Evolutionary conservation across 2,329 filamentous ascomycete species (phyloP), one percentile per base, ranked within the genome.

Genomic region (Aspergillus sp.): DNA sequence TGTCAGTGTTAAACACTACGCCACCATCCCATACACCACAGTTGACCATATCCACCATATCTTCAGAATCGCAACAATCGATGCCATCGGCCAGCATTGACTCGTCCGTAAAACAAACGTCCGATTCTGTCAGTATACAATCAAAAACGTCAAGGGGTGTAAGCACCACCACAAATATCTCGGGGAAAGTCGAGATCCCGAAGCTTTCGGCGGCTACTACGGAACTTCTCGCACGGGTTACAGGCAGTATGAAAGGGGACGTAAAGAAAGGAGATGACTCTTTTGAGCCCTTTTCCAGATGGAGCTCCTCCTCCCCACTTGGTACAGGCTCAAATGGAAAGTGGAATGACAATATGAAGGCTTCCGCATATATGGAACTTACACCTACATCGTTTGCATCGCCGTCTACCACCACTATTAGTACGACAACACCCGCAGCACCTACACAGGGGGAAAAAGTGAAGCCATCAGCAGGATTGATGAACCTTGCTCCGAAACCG

Each of bases 151-250:
- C 19, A 19, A 2, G 19, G 19, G 19, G 19, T 19, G 19, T 19
- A 19, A 19, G 1, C 19, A 19, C 19, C 19, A 2, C 19, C 48
- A 42, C 32, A 50, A 44, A 32, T 32, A 43, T 44, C 28, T 50
- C 49, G 12, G 49, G 43, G 33, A 55, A 45, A 44, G 52, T 54
- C 7, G 48, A 53, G 30, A 60, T 60, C 26, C 57, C 58, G 29
- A 55, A 56, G 32, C 51, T 60, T 12, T 59, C 57, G 12, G 48
- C 58, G 7, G 50, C 58, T 38, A 60, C 58, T 40, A 56, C 57
- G 30, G 58, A 55, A 46, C 56, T 60, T 43, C 52, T 57, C 42
- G 54, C 58, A 35, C 55, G 57, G 45, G 42, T 60, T 30, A 52
- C 51, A 38, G 52, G 54, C 42, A 51, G 52, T 51, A 48, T 53